phyloP scores from a whole-genome alignment of 768 basidiomycete genomes.

The Harrya chromipes region DNA sequence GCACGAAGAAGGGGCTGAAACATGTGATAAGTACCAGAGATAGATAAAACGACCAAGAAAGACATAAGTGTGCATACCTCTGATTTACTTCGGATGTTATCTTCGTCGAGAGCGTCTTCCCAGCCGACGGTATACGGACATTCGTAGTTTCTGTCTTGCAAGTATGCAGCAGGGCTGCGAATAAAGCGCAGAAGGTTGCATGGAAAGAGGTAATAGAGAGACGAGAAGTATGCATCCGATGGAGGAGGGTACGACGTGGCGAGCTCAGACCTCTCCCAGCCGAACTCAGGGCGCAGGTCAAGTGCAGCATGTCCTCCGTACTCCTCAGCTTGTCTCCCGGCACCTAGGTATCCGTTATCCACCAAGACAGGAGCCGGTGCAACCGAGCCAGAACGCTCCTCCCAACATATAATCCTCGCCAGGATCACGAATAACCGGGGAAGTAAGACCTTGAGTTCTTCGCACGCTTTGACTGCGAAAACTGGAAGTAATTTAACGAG shows the following conservation, averaged over 20 bases:
- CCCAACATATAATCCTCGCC: constrained; percentile 75
- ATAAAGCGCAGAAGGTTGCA: constrained; percentile 84
- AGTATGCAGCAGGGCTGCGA: constrained; percentile 61
- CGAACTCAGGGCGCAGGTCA: constrained; percentile 50
- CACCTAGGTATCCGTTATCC: constrained; percentile 24
- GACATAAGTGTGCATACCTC: constrained; percentile 47
- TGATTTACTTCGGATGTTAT: constrained; percentile 65
- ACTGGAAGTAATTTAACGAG: constrained; percentile 73
- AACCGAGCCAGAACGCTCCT: constrained; percentile 43
- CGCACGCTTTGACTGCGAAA: constrained; percentile 60
- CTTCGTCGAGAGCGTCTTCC: constrained; percentile 65
- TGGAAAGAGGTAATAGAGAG: constrained; percentile 88
- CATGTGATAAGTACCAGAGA: constrained; percentile 1
- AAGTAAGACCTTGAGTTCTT: constrained; percentile 54
- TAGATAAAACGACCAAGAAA: background rate
- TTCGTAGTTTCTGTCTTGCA: constrained; percentile 47
- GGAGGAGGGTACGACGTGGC: constrained; percentile 54
- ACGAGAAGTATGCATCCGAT: constrained; percentile 66
- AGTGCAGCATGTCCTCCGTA: constrained; percentile 38
- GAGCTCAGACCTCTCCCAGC: constrained; percentile 69
- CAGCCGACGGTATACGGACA: constrained; percentile 69
- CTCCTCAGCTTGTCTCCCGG: constrained; percentile 19
- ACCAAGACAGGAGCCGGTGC: constrained; percentile 31
- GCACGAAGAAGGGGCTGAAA: constrained; percentile 62
- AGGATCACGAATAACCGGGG: constrained; percentile 66